phyloP scores from a whole-genome alignment of 768 basidiomycete genomes.

The Gyrodon lividus region DNA sequence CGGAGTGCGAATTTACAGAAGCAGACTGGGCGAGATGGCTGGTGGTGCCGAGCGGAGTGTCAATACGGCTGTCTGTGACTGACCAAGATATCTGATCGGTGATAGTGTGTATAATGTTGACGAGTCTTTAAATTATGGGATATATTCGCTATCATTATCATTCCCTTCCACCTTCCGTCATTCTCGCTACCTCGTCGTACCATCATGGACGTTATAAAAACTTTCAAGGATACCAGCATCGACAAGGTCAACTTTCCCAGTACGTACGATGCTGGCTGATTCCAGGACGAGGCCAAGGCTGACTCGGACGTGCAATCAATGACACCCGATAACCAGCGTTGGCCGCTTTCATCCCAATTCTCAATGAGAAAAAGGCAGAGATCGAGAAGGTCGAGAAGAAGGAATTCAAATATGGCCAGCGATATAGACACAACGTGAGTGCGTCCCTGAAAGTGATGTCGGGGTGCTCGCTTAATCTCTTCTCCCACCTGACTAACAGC shows the following conservation, averaged over 20 bases:
- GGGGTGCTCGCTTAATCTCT: neutral
- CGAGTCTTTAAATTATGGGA: too few species aligned
- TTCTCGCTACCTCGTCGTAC: neutral
- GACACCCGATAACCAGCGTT: conserved; percentile 37
- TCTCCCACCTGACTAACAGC: conserved; percentile 33
- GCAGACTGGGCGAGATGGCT: too few species aligned
- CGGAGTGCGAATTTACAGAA: too few species aligned
- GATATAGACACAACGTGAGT: conserved; percentile 40
- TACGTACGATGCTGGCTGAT: conserved; percentile 21
- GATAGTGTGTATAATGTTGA: too few species aligned
- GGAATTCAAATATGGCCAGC: conserved; percentile 55
- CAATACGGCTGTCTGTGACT: too few species aligned
- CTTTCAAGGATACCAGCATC: conserved; percentile 30
- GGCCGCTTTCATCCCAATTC: conserved; percentile 46
- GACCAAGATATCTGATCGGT: too few species aligned
- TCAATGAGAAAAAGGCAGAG: conserved; percentile 45
- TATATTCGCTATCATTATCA: neutral
- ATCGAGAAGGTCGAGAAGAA: conserved; percentile 50
- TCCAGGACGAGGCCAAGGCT: neutral
- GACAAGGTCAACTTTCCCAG: conserved; percentile 34
- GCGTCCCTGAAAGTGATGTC: too few species aligned
- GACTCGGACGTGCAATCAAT: neutral
- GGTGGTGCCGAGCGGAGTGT: too few species aligned
- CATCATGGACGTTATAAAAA: conserved; percentile 38
- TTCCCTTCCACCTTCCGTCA: neutral